A percentile compares a stretch with the other conserved stretches of the same genome.
Evolutionary conservation across 768 basidiomycete species (phyloP).

Genomic region (Leccinum boreale): DNA sequence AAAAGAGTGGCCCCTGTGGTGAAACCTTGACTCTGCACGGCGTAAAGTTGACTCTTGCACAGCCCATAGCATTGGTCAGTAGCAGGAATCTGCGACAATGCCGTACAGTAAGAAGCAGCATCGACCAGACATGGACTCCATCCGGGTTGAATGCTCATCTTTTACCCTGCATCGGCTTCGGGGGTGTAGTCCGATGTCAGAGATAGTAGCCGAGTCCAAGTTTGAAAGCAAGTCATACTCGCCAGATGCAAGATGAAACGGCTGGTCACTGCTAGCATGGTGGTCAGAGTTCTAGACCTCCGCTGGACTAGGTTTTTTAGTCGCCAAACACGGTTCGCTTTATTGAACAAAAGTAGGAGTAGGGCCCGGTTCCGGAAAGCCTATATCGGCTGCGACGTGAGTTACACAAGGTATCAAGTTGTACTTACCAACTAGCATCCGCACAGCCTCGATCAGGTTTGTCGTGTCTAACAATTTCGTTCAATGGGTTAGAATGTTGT

Average conservation of each 20-base stretch:
- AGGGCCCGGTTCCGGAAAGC: neutral
- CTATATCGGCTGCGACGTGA: conserved; percentile 8
- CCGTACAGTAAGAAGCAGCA: neutral
- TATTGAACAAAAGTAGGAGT: neutral
- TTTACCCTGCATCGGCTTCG: neutral
- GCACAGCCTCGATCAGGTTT: conserved; percentile 18
- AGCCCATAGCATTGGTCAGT: neutral
- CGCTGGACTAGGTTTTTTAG: neutral
- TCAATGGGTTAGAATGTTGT: neutral
- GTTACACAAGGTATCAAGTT: neutral
- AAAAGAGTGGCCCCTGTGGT: neutral
- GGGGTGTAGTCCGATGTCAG: neutral
- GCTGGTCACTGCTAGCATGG: neutral
- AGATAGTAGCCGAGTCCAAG: neutral
- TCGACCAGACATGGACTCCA: neutral
- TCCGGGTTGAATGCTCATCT: neutral
- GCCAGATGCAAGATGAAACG: neutral
- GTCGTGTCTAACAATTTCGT: conserved; percentile 10
- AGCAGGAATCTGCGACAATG: too few relatives aligned
- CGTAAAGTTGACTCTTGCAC: neutral
- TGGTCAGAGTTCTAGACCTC: neutral
- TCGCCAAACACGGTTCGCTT: neutral
- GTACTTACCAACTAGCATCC: conserved; percentile 19
- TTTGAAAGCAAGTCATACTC: neutral
- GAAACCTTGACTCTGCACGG: neutral